Base-by-base conservation (phyloP, 257 asterid genomes). In the Leptodermis oblonga region DNA sequence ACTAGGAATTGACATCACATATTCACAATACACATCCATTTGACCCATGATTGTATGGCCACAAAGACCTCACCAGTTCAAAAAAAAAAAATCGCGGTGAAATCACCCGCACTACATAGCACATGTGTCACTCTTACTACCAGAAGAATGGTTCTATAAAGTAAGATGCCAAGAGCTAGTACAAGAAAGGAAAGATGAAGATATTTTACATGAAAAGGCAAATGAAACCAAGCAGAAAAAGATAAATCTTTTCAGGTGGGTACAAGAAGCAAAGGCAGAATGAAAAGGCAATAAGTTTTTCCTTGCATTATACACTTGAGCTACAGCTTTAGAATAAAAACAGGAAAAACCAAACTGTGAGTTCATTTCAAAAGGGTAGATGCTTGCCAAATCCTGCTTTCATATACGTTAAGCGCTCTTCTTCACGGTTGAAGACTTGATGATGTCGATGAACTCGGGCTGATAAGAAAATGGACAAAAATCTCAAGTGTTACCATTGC, bases 371-470 rank as follows among this genome's bases (percentile, higher is more conserved):
- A 64, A 39, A 41, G 25, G 53, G 23, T 9, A 64, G 36, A 41
- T 8, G 18, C 5, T 20, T 33, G 13, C 67, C 31, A 36, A 34
- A 7, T 18, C 67, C 31, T 51, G 51, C 55, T 49, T 62, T 28
- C 25, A 63, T 41, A 34, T 25, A 28, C 37, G n/a, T 51, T 22
- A 52, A 49, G 78, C 61, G 41, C 34, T 78, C 66, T 70, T 61
- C 71, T 78, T 81, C 73, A 58, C 62, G 3, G 75, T 68, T 1
- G 78, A 70, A 33, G 82, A 71, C 78, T 74, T 62, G 80, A 80
- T 74, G 63, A 80, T 80, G 48, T 80, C 80, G 68, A 80, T 74
- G 64, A 80, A 80, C 60, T 77, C 76, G 7, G 80, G 82, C 82
- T 80, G 79, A 25, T 67, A 14, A 8, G 34, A 23, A 33, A 0